Evolutionary conservation across 768 basidiomycete species (phyloP), one percentile per base, ranked within the genome.

Genomic region (Pleurotus sapidus): DNA sequence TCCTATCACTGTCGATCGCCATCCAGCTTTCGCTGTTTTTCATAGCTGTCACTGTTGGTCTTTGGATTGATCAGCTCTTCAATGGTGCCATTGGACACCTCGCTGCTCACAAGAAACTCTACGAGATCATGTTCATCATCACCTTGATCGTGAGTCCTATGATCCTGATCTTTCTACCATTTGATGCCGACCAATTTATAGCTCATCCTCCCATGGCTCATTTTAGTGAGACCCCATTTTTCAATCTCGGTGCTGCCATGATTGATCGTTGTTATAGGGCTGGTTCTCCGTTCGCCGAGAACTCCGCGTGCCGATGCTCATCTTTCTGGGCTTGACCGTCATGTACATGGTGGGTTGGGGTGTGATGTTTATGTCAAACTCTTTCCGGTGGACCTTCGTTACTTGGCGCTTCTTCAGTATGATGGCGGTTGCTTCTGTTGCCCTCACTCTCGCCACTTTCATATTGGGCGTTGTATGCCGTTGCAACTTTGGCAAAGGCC

Each of bases 1-100:
- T 91, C 56, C 77, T 91, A 40, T 73, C 78, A 14, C 72, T 91
- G 56, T 89, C 88, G 5, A 88, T 89, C 62, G 76, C 81, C 40
- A 83, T 91, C 49, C 91, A 91, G 64, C 72, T 93, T n/a, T 82
- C 84, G 20, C 60, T 89, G 46, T 93, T 91, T 77, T 93, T 92
- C 74, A 84, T 92, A 70, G 75, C 81, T 27, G 77, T 80, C 45
- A 81, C 88, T 2, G 83, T 87, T 23, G 83, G 81, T 9, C 75
- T 92, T 27, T 92, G 90, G 90, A 69, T 92, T 55, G 91, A 93
- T 65, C 87, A 87, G 61, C 74, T 91, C 47, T 83, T 79, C 68
- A 85, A 87, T 64, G 86, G 87, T 34, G 72, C 78, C 38, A 84
- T 89, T 43, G 87, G 81, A 15, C 78, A 77, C 43, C 67, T 84